Evolutionary conservation across 768 basidiomycete genomes (phyloP), one percentile per base, ranked within the genome.

Genomic region (Boletus subcaerulescens): DNA sequence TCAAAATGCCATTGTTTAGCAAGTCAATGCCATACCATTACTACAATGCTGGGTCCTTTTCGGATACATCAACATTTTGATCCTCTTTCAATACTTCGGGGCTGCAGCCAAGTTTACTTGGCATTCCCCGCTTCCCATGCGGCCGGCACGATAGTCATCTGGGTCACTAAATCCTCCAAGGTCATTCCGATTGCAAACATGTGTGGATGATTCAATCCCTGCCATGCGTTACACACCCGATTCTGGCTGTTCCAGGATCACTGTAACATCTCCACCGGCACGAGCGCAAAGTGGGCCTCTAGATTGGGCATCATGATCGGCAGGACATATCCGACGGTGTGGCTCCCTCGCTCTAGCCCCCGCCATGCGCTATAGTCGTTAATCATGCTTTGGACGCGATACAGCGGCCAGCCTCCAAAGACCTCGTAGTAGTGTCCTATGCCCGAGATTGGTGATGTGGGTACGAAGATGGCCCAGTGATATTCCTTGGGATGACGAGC

Each of bases 381-480:
- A 43, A 61, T 22, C 6, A 47, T 57, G 39, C 39, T 52, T 9
- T 11, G 32, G 14, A 46, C 17, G 4, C 33, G 35, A 43, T 49
- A 46, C 17, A 20, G 31, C 2, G 11, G 50, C 1, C 46, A 15
- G 8, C 45, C 38, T 2, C 43, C 39, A 11, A 9, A 14, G 46
- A 56, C 50, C 24, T 61, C 59, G 44, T 60, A 56, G 47, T 52
- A 38, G 47, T 56, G 29, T 0, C 54, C 59, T 3, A 56, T 17
- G 3, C 59, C 47, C 8, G 35, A 14, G 22, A 42, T n/a, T 0
- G 39, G 20, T 8, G 59, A 60, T 0, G 53, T 60, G 12, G 59
- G 53, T 41, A 60, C 22, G 53, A 56, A 60, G 41, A 56, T 48
- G 29, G 53, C 35, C 59, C 50, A 56, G 39, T 60, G 53, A n/a